Conservation (phyloP, 2,329 filamentous ascomycete genomes). For the Sporothrix humicola region DNA sequence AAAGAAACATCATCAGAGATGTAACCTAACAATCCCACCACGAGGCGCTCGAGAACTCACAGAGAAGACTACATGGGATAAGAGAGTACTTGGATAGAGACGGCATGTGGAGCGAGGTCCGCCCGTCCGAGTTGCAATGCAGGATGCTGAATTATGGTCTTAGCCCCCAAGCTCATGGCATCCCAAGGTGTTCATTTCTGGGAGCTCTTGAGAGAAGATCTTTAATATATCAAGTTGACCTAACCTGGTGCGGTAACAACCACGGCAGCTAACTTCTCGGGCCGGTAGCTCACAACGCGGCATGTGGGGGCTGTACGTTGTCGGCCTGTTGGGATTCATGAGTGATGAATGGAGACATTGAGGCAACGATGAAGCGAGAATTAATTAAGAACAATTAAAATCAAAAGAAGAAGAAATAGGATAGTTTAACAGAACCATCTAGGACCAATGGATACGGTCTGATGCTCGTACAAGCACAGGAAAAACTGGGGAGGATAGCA, state of each 20-base stretch:
- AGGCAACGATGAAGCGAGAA: no score
- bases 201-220: background rate
- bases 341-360: no score
- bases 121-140: no score
- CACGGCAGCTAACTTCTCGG: constrained; percentile 12
- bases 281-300: constrained; percentile 1
- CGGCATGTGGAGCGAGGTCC: no score
- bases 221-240: background rate
- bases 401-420: background rate
- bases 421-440: no score
- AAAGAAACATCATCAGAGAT: no score
- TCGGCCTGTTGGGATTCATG: background rate
- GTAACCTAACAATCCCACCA: no score
- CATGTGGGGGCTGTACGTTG: background rate
- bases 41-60: no score
- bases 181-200: background rate
- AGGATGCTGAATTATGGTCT: no score
- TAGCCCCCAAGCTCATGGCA: background rate
- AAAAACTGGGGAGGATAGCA: background rate
- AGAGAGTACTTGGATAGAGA: no score
- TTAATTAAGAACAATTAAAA: background rate
- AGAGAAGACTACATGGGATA: no score
- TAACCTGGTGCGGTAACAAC: constrained; percentile 1
- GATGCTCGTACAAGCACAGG: background rate
- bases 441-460: background rate